Percentiles rank a stretch among this genome's conserved stretches.
phyloP scores from a whole-genome alignment of 345 rosid species.

The Psidium guajava region DNA sequence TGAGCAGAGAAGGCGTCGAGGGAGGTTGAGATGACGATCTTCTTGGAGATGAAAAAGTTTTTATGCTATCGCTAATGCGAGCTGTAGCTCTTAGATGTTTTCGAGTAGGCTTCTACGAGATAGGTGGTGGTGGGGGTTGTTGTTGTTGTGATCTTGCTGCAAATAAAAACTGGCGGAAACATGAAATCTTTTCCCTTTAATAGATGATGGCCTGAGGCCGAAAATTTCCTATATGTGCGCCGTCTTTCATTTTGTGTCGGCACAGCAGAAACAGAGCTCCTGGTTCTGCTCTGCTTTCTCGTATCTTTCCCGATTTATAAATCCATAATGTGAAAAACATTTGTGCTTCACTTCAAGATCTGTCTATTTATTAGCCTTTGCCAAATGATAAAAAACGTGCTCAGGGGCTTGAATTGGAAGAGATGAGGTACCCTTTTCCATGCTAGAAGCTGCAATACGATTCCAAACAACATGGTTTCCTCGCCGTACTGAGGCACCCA shows the following conservation, averaged over 20 bases:
- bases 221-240: background rate
- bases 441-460: background rate
- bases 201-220: background rate
- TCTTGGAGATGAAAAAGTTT: background rate
- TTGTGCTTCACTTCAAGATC: background rate
- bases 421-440: background rate
- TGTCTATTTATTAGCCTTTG: background rate
- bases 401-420: background rate
- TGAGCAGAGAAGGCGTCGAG: slow-evolving; percentile 1
- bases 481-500: background rate
- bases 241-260: background rate
- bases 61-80: background rate
- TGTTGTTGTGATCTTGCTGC: background rate
- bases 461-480: background rate
- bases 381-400: background rate
- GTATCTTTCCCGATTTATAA: background rate
- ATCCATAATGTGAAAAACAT: background rate
- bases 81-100: background rate
- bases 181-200: background rate
- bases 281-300: background rate
- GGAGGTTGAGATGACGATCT: background rate
- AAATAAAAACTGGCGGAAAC: slow-evolving; percentile 4
- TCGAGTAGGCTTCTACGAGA: background rate
- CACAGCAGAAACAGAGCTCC: background rate
- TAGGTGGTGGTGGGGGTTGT: background rate